Evolutionary conservation across 345 rosid genomes (phyloP), one percentile per base, ranked within the genome.

Genomic region (Punica granatum): DNA sequence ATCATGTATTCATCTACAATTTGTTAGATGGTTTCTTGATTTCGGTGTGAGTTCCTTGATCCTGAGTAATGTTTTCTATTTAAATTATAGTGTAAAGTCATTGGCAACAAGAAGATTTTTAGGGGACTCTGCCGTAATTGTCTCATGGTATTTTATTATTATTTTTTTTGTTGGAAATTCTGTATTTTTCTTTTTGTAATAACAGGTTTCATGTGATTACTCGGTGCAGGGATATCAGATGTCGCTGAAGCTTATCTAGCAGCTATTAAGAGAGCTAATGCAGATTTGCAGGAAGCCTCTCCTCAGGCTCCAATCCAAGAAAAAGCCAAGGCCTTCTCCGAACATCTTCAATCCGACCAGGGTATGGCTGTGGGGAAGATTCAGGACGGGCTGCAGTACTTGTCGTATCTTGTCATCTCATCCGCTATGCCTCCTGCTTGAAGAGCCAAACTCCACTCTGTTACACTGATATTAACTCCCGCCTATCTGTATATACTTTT

Each of bases 161-260:
- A n/a, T n/a, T n/a, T n/a, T n/a, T n/a, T n/a, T n/a, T n/a, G n/a
- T 10, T 51, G 6, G 30, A 10, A 34, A 19, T 6, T n/a, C n/a
- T n/a, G n/a, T n/a, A n/a, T n/a, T n/a, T n/a, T n/a, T n/a, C 58
- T 39, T 56, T 36, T 39, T 42, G 23, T 28, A 25, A 8, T 60
- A 35, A 58, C n/a, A 7, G 35, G n/a, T 41, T 59, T 14, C 15
- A 12, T 39, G 46, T 39, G 36, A 37, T 2, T 34, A 14, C 1
- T 4, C 28, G 62, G 34, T 68, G 60, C 84, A 92, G 99, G 97
- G 75, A 86, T 94, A 74, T 83, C 92, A 19, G 99, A 94, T 75
- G 95, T 94, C 11, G 85, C 86, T 25, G 98, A 86, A 80, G 83
- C 98, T 63, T 94, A 89, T 60, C 51, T 72, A 69, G 88, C 84